Base-by-base conservation (phyloP, 257 asterid species). In the Scutellaria galericulata region DNA sequence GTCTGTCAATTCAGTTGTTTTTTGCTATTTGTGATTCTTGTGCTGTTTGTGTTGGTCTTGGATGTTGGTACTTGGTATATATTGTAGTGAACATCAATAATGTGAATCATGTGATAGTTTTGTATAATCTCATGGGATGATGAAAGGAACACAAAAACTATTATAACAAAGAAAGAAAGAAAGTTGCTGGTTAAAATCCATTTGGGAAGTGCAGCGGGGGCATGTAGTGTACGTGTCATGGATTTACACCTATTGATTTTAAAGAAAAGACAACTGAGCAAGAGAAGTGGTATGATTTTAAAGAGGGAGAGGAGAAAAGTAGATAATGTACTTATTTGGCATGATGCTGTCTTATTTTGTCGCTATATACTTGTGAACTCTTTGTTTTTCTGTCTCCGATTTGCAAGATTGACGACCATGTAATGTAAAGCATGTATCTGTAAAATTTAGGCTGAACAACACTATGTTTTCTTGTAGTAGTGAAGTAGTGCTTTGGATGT, bases 1-100 rank as follows among this genome's bases (percentile, higher is more conserved):
- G 97, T 91, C 39, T 11, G 81, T 64, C 48, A 1, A 45, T 66
- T 65, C 47, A 9, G 31, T 27, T 60, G 8, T 40, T 52, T 52
- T 59, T 52, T 53, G 18, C 48, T 47, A 15, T 1, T 62, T 12
- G 40, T 50, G 7, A 27, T 75, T 15, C 13, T 31, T 8, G n/a
- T 61, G 54, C 24, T 68, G 41, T 57, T 42, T 47, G 31, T 52
- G 66, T 64, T 69, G 52, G 51, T 66, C 27, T 58, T 47, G 54
- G 39, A 5, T 70, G 57, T 48, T 24, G 22, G 37, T 31, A 31
- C 37, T 31, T 31, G 37, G 12, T 56, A 61, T 54, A 35, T 10
- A 66, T 48, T 74, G 31, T 59, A 37, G 44, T 72, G 59, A 42
- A 31, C 9, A 7, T 27, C 18, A 7, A 20, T 40, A 18, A 27